Evolutionary conservation across 345 rosid species (phyloP).

Genomic region (Aquilaria malaccensis): DNA sequence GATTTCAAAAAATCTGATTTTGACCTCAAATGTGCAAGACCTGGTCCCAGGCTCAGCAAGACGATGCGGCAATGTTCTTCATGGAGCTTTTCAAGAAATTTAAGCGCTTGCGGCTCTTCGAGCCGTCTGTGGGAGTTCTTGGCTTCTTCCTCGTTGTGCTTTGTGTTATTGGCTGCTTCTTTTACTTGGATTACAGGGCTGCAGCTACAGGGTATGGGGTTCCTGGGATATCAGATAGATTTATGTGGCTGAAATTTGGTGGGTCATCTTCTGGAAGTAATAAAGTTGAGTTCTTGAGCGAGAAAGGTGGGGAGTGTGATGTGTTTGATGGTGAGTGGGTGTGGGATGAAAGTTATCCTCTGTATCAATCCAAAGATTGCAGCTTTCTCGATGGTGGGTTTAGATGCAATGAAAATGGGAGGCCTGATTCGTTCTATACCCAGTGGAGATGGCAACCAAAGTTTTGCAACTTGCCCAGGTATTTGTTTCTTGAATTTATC

Average conservation of each 20-base stretch:
- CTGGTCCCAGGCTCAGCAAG: conserved; percentile 32
- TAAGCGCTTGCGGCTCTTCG: conserved; percentile 56
- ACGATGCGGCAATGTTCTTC: conserved; percentile 32
- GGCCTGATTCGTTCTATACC: conserved; percentile 77
- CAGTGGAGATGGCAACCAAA: conserved; percentile 99
- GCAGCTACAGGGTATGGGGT: conserved; percentile 36
- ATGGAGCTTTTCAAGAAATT: conserved; percentile 42
- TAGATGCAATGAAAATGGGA: conserved; percentile 79
- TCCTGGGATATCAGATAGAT: conserved; percentile 51
- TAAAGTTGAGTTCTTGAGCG: conserved; percentile 49
- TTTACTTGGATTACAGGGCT: conserved; percentile 60
- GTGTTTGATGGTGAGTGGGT: conserved; percentile 88
- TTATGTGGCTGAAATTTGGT: conserved; percentile 49
- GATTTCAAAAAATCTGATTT: conserved; percentile 19
- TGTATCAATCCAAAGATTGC: conserved; percentile 84
- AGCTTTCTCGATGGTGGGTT: conserved; percentile 77
- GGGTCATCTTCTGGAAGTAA: conserved; percentile 15
- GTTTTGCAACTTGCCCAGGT: conserved; percentile 84
- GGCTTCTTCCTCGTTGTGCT: conserved; percentile 58
- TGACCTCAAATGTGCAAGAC: conserved; percentile 37
- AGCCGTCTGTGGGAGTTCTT: conserved; percentile 61
- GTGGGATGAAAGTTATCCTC: conserved; percentile 87
- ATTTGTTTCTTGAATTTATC: not conserved
- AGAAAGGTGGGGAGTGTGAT: conserved; percentile 54
- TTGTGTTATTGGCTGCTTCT: conserved; percentile 52